These are phyloP conservation scores for Crithidia sp. DNA, from an alignment of 208 protist genomes.

Conservation along the genomic window DNA sequence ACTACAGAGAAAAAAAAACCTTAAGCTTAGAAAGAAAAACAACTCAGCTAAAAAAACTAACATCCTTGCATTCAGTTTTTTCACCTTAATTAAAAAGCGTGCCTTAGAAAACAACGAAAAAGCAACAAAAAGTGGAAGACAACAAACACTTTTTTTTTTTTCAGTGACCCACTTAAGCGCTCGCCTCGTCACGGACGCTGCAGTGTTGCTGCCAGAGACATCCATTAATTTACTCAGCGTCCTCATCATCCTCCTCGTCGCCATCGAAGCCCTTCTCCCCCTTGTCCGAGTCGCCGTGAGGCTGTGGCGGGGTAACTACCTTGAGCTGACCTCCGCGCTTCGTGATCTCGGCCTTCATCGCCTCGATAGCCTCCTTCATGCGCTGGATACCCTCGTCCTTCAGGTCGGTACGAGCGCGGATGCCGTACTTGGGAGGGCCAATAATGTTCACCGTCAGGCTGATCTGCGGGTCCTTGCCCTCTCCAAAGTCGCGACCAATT, in stretches of 20 bases:
- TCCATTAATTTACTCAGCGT: conserved; percentile 49
- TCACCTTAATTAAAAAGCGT: conserved; percentile 5
- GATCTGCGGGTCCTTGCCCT: conserved; percentile 73
- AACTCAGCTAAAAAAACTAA: conserved; percentile 19
- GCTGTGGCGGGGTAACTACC: conserved; percentile 84
- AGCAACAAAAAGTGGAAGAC: not conserved
- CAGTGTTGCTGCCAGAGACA: not conserved
- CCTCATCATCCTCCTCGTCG: conserved; percentile 80
- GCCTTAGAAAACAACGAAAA: not conserved
- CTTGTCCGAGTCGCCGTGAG: conserved; percentile 59
- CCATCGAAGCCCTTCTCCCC: conserved; percentile 58
- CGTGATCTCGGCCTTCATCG: conserved; percentile 90
- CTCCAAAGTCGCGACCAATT: conserved; percentile 84
- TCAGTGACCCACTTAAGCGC: no score
- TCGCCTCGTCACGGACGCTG: no score
- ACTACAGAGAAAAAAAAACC: not conserved
- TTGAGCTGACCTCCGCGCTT: conserved; percentile 87
- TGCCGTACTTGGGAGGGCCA: conserved; percentile 96
- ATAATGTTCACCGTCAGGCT: conserved; percentile 94
- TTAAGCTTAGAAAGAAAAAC: conserved; percentile 6
- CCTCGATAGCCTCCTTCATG: conserved; percentile 91
- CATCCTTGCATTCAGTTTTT: not conserved
- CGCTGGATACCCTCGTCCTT: conserved; percentile 92
- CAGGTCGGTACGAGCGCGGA: conserved; percentile 93
- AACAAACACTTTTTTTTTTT: no score